Evolutionary conservation across 331 rosid species (phyloP).

Genomic region (Phaseolus coccineus): DNA sequence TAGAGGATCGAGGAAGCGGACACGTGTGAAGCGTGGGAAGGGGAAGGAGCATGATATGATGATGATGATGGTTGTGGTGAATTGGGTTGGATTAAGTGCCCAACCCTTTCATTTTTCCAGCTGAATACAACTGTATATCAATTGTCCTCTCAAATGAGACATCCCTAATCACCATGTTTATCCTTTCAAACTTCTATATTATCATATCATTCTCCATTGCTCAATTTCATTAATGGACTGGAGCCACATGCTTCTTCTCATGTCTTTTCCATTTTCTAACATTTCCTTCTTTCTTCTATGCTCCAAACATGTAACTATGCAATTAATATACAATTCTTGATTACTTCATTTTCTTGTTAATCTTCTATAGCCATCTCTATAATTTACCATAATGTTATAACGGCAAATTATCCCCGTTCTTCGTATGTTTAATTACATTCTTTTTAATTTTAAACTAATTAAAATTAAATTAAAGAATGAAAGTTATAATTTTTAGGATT

Average conservation of each 20-base stretch:
- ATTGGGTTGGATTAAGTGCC: slow-evolving; percentile 36
- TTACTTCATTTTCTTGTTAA: too few relatives aligned
- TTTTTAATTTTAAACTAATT: too few relatives aligned
- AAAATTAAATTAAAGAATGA: too few relatives aligned
- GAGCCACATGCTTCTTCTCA: not conserved
- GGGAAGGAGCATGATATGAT: not conserved
- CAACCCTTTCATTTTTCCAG: slow-evolving; percentile 16
- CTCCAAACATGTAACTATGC: too few relatives aligned
- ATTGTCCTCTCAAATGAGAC: slow-evolving; percentile 40
- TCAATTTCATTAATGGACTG: not conserved
- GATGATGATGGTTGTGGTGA: not conserved
- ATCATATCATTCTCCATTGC: not conserved
- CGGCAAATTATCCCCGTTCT: too few relatives aligned
- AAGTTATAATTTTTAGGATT: too few relatives aligned
- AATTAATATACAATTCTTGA: too few relatives aligned
- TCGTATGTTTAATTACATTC: too few relatives aligned
- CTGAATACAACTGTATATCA: slow-evolving; percentile 16
- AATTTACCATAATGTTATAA: too few relatives aligned
- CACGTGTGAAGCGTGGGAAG: slow-evolving; percentile 26
- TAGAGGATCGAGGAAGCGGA: slow-evolving; percentile 39
- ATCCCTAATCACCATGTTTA: slow-evolving; percentile 6
- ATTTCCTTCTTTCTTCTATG: too few relatives aligned
- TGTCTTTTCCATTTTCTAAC: too few relatives aligned
- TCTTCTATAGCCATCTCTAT: too few relatives aligned
- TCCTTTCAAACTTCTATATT: not conserved